Evolutionary conservation across 192 early-diverging fungal genomes (phyloP).

Genomic region (Oehlia diaphana): DNA sequence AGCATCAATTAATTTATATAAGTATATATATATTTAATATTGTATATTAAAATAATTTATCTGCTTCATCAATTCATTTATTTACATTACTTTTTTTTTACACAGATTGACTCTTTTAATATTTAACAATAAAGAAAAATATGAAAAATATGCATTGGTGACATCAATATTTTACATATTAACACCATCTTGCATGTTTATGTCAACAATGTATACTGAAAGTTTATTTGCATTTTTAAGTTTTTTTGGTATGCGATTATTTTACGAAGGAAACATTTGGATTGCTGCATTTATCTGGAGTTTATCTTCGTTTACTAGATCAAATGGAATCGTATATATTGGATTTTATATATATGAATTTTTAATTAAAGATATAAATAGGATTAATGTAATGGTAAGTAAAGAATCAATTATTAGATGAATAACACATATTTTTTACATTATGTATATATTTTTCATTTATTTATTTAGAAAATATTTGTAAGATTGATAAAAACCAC

Average conservation of each 20-base stretch:
- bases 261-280: slow-evolving; percentile 46
- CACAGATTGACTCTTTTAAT: slow-evolving; percentile 29
- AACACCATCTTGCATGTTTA: slow-evolving; percentile 80
- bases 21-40: neutral
- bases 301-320: slow-evolving; percentile 60
- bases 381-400: slow-evolving; percentile 3
- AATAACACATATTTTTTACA: neutral
- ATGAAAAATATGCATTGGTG: slow-evolving; percentile 63
- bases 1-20: slow-evolving; percentile 71
- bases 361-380: slow-evolving; percentile 36
- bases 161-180: slow-evolving; percentile 72
- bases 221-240: slow-evolving; percentile 78
- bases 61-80: neutral
- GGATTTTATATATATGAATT: slow-evolving; percentile 84
- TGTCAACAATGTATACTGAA: slow-evolving; percentile 87
- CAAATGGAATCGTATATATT: slow-evolving; percentile 80
- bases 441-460: too few relatives aligned
- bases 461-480: neutral
- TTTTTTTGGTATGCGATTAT: slow-evolving; percentile 74
- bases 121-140: slow-evolving; percentile 43
- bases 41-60: too few relatives aligned
- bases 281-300: slow-evolving; percentile 67
- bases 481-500: slow-evolving; percentile 27
- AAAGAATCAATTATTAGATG: neutral
- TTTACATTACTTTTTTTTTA: neutral